Conservation (phyloP, 768 basidiomycete genomes). For the Calocera cornea region DNA sequence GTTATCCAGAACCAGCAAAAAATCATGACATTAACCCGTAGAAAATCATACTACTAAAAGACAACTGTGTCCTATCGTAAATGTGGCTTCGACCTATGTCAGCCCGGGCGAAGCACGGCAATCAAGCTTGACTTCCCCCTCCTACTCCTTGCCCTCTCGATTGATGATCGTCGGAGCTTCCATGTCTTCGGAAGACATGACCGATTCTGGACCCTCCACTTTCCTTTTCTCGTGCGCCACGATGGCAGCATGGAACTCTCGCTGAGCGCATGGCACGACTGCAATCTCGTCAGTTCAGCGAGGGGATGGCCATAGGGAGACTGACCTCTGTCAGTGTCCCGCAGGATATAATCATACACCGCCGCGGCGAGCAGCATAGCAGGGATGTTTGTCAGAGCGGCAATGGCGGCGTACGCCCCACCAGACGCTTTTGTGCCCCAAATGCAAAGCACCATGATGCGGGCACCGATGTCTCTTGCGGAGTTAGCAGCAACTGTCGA, state of each 20-base stretch:
- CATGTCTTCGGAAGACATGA: neutral
- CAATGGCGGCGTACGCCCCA: conserved; percentile 44
- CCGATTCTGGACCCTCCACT: neutral
- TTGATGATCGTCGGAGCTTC: neutral
- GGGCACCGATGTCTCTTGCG: conserved; percentile 54
- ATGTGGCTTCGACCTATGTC: too few species aligned
- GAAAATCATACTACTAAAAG: too few species aligned
- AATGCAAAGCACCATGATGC: conserved; percentile 46
- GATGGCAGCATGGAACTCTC: conserved; percentile 12
- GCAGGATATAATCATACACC: conserved; percentile 44
- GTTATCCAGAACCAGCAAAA: too few species aligned
- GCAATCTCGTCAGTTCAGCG: neutral
- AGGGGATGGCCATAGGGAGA: neutral
- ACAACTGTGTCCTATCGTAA: too few species aligned
- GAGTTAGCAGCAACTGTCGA: conserved; percentile 45
- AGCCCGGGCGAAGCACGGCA: too few species aligned
- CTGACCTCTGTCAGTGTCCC: conserved; percentile 40
- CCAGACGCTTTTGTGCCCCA: conserved; percentile 44
- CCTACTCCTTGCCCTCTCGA: too few species aligned
- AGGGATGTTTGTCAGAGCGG: conserved; percentile 53
- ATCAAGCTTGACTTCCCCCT: too few species aligned
- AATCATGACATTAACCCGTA: too few species aligned
- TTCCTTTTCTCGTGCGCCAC: conserved; percentile 11
- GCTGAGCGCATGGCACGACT: conserved; percentile 14
- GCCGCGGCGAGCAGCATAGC: conserved; percentile 42